Evolutionary conservation across 2,329 filamentous ascomycete species (phyloP).

Genomic region (Colletotrichum incanum): DNA sequence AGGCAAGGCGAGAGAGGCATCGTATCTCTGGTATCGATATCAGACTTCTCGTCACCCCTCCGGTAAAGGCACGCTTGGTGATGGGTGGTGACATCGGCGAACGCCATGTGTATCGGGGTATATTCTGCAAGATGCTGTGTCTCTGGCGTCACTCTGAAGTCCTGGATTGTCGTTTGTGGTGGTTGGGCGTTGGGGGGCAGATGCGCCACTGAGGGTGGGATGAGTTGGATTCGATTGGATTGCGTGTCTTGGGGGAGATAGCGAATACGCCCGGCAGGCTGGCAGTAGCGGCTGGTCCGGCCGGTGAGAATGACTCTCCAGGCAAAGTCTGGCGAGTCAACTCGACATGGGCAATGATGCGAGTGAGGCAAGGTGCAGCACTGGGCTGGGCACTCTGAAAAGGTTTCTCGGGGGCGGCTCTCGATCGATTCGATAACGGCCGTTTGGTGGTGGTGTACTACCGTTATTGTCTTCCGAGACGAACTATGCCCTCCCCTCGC

Average conservation of each 20-base stretch:
- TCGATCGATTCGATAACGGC: not conserved
- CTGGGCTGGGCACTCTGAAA: not conserved
- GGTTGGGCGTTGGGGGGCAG: slow-evolving; percentile 25
- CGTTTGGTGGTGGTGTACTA: not conserved
- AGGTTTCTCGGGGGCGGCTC: not conserved
- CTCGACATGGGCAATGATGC: slow-evolving; percentile 11
- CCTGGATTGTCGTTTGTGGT: not conserved
- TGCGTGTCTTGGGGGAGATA: slow-evolving; percentile 34
- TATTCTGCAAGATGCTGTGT: slow-evolving; percentile 42
- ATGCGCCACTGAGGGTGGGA: slow-evolving; percentile 19
- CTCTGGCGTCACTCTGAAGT: slow-evolving; percentile 38
- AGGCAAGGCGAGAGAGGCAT: not conserved
- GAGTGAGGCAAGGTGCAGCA: slow-evolving; percentile 32
- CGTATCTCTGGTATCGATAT: slow-evolving; percentile 20
- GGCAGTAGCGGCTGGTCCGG: slow-evolving; percentile 19
- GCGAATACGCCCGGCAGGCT: slow-evolving; percentile 25
- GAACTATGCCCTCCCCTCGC: not conserved
- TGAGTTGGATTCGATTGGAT: slow-evolving; percentile 22
- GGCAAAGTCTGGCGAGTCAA: not conserved
- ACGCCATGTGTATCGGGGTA: slow-evolving; percentile 17
- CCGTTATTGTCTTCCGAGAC: not conserved
- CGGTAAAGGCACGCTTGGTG: slow-evolving; percentile 4
- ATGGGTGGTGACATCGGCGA: slow-evolving; percentile 33
- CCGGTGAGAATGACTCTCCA: slow-evolving; percentile 3
- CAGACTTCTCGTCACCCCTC: slow-evolving; percentile 5